Evolutionary conservation across 2,329 filamentous ascomycete genomes (phyloP).

Genomic region (Hirsutella minnesotensis): DNA sequence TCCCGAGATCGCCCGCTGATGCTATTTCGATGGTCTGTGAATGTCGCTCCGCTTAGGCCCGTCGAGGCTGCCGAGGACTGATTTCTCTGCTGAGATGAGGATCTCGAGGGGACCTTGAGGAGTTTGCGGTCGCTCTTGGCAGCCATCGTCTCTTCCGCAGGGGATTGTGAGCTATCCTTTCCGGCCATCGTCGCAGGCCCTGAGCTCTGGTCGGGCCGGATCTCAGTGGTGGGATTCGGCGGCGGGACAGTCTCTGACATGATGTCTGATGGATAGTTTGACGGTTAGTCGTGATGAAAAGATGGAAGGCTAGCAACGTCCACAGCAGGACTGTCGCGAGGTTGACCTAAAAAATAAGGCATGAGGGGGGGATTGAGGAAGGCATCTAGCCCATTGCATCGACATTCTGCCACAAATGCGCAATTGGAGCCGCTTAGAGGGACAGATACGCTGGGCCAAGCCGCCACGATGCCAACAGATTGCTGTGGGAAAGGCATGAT

Average conservation of each 20-base stretch:
- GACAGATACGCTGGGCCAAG: too few relatives aligned
- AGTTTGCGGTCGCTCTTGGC: slow-evolving; percentile 39
- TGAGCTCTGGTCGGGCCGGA: slow-evolving; percentile 21
- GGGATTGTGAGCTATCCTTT: slow-evolving; percentile 29
- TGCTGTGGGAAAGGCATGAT: background rate
- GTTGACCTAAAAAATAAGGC: too few relatives aligned
- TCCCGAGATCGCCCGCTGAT: slow-evolving; percentile 54
- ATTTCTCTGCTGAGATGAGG: slow-evolving; percentile 46
- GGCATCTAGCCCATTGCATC: too few relatives aligned
- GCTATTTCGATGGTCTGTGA: slow-evolving; percentile 47
- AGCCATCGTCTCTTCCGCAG: slow-evolving; percentile 27
- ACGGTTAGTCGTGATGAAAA: background rate
- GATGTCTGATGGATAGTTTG: slow-evolving; percentile 8
- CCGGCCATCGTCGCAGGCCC: slow-evolving; percentile 23
- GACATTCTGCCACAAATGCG: too few relatives aligned
- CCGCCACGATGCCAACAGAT: too few relatives aligned
- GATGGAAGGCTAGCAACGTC: too few relatives aligned
- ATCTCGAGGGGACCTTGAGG: slow-evolving; percentile 48
- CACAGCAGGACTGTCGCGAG: too few relatives aligned
- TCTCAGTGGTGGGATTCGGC: slow-evolving; percentile 15
- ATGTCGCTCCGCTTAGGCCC: slow-evolving; percentile 47
- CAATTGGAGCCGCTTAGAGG: too few relatives aligned
- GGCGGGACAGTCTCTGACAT: slow-evolving; percentile 21
- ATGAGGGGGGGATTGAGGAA: too few relatives aligned
- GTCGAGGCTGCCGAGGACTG: slow-evolving; percentile 48